Evolutionary conservation across 1,284 basidiomycete species (phyloP), one percentile per base, ranked within the genome.

Genomic region (Ustilago xerochloae): DNA sequence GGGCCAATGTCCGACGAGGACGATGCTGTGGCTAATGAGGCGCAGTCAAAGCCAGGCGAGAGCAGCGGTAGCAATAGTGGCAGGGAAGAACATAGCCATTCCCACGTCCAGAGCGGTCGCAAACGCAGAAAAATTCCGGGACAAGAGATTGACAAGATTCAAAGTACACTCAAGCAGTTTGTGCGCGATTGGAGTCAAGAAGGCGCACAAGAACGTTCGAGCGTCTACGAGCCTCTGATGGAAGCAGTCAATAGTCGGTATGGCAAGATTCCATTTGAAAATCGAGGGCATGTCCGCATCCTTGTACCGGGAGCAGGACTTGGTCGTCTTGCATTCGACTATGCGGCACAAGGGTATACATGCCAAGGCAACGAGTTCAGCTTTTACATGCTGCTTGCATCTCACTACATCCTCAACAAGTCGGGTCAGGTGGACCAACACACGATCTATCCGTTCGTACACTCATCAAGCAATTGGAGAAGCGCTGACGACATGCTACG

Each of bases 341-440:
- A 80, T 29, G 81, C 81, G 10, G 48, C 53, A 18, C 62, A 55
- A 16, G 82, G 82, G 3, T 84, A 71, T 56, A 55, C 60, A 33
- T 75, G 68, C 30, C 82, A 84, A 53, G 82, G 81, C 57, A 84
- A 84, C 72, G 82, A 84, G 51, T 84, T 83, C 47, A 78, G 75
- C 69, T 82, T 81, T 54, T 80, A 73, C 68, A 83, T 83, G 81
- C 77, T 83, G 18, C 68, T 83, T 6, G 73, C 81, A 2, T 78
- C 80, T n/a, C 80, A 82, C 62, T 79, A 81, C 53, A 70, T 84
- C 28, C 80, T 84, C 53, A 84, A 84, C 67, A 78, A 79, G 61
- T 71, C 81, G 26, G 54, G 39, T 4, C 30, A 36, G 12, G 45
- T 67, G 2, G 50, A 60, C 13, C 61, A 80, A 57, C 80, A 83